Conservation (phyloP, 2,329 filamentous ascomycete genomes). For the Pseudogymnoascus sp. region DNA sequence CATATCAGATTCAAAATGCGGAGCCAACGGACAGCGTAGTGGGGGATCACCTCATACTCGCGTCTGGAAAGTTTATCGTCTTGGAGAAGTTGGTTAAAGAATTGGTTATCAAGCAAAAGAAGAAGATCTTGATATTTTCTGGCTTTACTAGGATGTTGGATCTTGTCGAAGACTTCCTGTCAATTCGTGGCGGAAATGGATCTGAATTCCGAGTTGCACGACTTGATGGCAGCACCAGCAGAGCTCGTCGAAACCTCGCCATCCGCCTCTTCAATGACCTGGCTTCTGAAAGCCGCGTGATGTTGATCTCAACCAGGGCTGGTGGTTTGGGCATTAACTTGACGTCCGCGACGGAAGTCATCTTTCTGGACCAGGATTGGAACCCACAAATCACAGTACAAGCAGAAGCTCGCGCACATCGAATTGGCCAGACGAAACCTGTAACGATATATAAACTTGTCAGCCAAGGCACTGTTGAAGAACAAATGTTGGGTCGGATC, state of each 20-base stretch:
- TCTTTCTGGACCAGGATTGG: slow-evolving; percentile 95
- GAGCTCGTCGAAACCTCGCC: slow-evolving; percentile 80
- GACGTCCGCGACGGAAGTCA: slow-evolving; percentile 91
- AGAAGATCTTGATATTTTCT: slow-evolving; percentile 85
- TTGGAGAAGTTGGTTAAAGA: slow-evolving; percentile 80
- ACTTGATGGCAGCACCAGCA: slow-evolving; percentile 72
- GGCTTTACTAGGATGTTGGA: slow-evolving; percentile 86
- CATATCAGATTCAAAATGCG: slow-evolving; percentile 42
- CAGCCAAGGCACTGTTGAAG: slow-evolving; percentile 80
- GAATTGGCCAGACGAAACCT: slow-evolving; percentile 92
- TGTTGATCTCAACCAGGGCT: slow-evolving; percentile 85
- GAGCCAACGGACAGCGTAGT: slow-evolving; percentile 47
- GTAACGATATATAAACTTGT: slow-evolving; percentile 93
- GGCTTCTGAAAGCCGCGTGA: slow-evolving; percentile 74
- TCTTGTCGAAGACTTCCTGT: slow-evolving; percentile 83
- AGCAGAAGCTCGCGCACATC: slow-evolving; percentile 84
- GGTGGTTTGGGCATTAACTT: slow-evolving; percentile 97
- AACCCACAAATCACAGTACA: slow-evolving; percentile 97
- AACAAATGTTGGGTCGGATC: slow-evolving; percentile 59
- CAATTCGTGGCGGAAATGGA: slow-evolving; percentile 41
- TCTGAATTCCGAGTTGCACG: slow-evolving; percentile 66
- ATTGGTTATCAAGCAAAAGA: slow-evolving; percentile 57
- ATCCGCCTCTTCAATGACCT: slow-evolving; percentile 93
- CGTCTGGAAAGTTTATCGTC: slow-evolving; percentile 79
- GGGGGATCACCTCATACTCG: slow-evolving; percentile 77